Evolutionary conservation across 164 flowering plant species (phyloP).

Genomic region (Aristolochia californica): DNA sequence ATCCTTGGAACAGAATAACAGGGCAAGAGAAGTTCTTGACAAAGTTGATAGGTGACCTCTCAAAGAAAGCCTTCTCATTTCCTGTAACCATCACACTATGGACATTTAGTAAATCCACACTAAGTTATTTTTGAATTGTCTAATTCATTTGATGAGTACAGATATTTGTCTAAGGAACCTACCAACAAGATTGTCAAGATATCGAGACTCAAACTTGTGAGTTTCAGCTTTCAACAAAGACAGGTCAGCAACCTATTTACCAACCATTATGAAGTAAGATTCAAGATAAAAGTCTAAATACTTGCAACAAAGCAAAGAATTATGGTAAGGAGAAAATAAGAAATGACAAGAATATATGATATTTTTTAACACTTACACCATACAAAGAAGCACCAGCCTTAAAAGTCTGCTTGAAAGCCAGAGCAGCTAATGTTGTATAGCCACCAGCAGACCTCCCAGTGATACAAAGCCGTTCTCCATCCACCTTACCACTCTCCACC

Average conservation of each 20-base stretch:
- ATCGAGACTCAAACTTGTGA: slow-evolving; percentile 83
- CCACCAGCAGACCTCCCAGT: slow-evolving; percentile 98
- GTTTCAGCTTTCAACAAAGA: slow-evolving; percentile 54
- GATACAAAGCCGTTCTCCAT: slow-evolving; percentile 63
- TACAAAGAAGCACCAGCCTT: slow-evolving; percentile 94
- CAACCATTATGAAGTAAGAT: background rate
- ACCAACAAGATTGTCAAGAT: slow-evolving; percentile 83
- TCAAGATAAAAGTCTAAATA: background rate
- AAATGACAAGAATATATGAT: background rate
- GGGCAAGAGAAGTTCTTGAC: slow-evolving; percentile 92
- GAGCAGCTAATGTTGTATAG: slow-evolving; percentile 90
- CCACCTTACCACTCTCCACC: slow-evolving; percentile 84
- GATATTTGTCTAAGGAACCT: slow-evolving; percentile 8
- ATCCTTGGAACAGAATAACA: slow-evolving; percentile 83
- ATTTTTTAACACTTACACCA: slow-evolving; percentile 54
- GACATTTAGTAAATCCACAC: background rate
- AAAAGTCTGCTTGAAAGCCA: slow-evolving; percentile 76
- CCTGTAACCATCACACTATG: slow-evolving; percentile 38
- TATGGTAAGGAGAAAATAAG: background rate
- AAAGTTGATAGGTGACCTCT: slow-evolving; percentile 83
- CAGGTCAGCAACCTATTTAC: slow-evolving; percentile 71
- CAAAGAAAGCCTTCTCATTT: slow-evolving; percentile 46
- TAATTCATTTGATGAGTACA: background rate
- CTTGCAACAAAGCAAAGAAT: background rate
- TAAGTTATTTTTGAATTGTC: background rate